Evolutionary conservation across 2,329 filamentous ascomycete genomes (phyloP), one percentile per base, ranked within the genome.

Genomic region (Fusarium sororula): DNA sequence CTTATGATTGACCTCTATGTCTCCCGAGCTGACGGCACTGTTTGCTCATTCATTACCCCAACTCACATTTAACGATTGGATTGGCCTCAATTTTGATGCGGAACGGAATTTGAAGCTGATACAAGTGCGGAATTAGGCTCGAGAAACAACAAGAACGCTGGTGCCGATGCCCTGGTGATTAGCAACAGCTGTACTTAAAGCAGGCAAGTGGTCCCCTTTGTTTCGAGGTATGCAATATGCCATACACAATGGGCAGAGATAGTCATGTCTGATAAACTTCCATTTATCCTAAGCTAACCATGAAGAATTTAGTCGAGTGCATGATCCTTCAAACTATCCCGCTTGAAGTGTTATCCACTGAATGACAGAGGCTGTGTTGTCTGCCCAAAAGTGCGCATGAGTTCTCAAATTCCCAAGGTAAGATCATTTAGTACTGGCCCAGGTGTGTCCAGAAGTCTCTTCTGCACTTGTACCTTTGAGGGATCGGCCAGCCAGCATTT

Each of bases 361-460:
- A 60, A 64, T 67, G 70, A 67, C 75, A 57, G 20, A 51, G 22
- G 51, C n/a, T 51, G 66, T 39, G 35, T 37, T 56, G 64, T 73
- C 71, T 63, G 66, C 56, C 62, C 62, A 64, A 47, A 75, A 70
- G 57, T 64, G 74, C 79, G 74, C 66, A 80, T 80, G 79, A 80
- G 77, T 80, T 73, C 79, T 62, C 79, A 80, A 80, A 75, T 79
- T 57, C 74, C 78, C 54, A 80, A 80, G 79, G 79, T 80, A 70
- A 66, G 70, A 63, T 68, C 20, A 30, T 30, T n/a, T 57, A 32
- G 57, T 69, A 41, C 45, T 30, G 24, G 14, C 39, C 15, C 13
- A 35, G 10, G 11, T n/a, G 15, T 28, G 41, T n/a, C 26, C 44
- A 38, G 20, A 41, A 26, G 32, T 38, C 37, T 37, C 28, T 30